Evolutionary conservation across 352 stramenopile species (phyloP).

Genomic region (Globisporangium parvum): DNA sequence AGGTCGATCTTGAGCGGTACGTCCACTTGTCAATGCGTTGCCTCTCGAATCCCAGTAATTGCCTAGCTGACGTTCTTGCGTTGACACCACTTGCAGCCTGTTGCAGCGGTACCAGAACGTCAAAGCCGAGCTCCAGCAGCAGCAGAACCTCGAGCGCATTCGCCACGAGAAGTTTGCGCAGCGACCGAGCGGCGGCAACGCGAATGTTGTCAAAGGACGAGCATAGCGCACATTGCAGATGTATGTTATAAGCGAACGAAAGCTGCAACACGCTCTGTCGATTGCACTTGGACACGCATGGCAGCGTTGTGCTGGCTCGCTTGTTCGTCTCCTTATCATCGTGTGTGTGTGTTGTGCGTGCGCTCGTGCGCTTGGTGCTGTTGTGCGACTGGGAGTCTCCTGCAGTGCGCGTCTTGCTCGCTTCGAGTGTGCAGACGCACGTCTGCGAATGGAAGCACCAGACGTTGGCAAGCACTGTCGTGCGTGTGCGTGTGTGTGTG

Average conservation of each 20-base stretch:
- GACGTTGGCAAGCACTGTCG: too few relatives aligned
- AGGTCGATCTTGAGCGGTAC: conserved; percentile 89
- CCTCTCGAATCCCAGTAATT: background rate
- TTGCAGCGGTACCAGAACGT: conserved; percentile 95
- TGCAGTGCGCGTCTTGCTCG: too few relatives aligned
- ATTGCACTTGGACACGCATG: too few relatives aligned
- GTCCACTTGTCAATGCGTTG: background rate
- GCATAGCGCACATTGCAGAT: conserved; percentile 1
- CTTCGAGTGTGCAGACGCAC: too few relatives aligned
- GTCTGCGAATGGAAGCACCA: too few relatives aligned
- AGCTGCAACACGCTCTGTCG: too few relatives aligned
- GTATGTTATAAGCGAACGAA: background rate
- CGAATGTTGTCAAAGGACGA: conserved; percentile 9
- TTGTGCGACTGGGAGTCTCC: too few relatives aligned
- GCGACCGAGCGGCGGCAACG: conserved; percentile 19
- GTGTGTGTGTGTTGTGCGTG: too few relatives aligned
- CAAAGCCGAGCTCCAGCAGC: conserved; percentile 91
- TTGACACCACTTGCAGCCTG: conserved; percentile 29
- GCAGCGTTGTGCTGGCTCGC: too few relatives aligned
- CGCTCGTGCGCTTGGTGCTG: too few relatives aligned
- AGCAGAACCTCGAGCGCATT: conserved; percentile 93
- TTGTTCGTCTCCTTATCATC: too few relatives aligned
- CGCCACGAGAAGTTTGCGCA: conserved; percentile 75
- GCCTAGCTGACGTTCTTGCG: background rate
- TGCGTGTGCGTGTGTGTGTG: background rate